Evolutionary conservation across 768 basidiomycete genomes (phyloP), one percentile per base, ranked within the genome.

Genomic region (Mrakia blollopis): DNA sequence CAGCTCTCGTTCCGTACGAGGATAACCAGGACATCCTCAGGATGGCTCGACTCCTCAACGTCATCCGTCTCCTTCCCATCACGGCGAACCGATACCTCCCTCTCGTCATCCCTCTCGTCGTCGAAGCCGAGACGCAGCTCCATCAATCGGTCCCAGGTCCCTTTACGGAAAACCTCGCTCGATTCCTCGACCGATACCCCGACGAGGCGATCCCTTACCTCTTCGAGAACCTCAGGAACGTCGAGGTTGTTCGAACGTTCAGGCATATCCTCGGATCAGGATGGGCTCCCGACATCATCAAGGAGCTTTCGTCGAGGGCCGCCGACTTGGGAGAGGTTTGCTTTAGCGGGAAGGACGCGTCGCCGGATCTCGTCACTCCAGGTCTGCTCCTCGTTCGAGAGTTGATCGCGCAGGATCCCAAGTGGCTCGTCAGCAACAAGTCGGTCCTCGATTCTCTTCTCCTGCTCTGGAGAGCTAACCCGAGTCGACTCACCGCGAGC

Each of bases 51-150:
- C 86, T 99, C 75, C 92, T 95, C 74, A 96, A 98, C 81, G 94
- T 99, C 77, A 98, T 99, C 85, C 95, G 98, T 81, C 89, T 98
- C 6, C 87, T 99, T 14, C 97, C 97, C 0, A 91, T 92, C 10
- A 91, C 94, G 0, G 96, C 97, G 63, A 93, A 93, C 79, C 91
- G 92, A 63, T 99, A 95, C 85, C 87, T 99, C 52, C 90, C 93
- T 80, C 89, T 89, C 69, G 88, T 98, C n/a, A 89, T 94, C 78
- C 91, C 91, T 78, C 87, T 90, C 14, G 89, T 98, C 72, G 94
- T 98, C 41, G 91, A 95, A 80, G 94, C 93, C 5, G 97, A 99
- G 83, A 88, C 91, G 0, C 89, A 90, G 77, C 89, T 99, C 86
- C 92, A 94, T 80, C 96, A 94, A 81, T 93, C 94, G 0, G 89